phyloP scores from a whole-genome alignment of 1,139 yeast genomes.

The Yarrowia galli region DNA sequence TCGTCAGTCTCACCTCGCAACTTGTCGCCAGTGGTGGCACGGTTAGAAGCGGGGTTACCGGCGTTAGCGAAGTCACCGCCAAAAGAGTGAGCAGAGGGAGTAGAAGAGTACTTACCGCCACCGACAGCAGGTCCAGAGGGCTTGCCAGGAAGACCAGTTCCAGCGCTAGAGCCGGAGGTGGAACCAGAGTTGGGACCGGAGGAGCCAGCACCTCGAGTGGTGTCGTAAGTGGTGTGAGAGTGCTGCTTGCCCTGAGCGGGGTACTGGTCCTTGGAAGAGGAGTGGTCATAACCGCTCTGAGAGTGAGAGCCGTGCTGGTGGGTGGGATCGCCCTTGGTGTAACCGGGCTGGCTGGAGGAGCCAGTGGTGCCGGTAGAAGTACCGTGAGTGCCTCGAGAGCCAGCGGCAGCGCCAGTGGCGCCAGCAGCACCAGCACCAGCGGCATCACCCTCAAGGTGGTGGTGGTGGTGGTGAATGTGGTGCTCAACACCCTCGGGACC shows the following conservation, averaged over 20 bases:
- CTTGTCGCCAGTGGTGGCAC: conserved; percentile 24
- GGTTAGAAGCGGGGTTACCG: conserved; percentile 23
- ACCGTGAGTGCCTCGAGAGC: conserved; percentile 28
- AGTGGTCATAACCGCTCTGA: conserved; percentile 28
- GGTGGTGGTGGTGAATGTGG: conserved; percentile 39
- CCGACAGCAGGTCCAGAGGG: conserved; percentile 22
- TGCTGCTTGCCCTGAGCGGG: conserved; percentile 25
- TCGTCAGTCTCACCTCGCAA: conserved; percentile 24
- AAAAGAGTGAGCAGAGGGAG: conserved; percentile 16
- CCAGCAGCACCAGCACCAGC: conserved; percentile 34
- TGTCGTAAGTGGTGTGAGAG: conserved; percentile 19
- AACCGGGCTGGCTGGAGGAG: conserved; percentile 33
- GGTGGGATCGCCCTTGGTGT: conserved; percentile 17
- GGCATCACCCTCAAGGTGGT: conserved; percentile 38
- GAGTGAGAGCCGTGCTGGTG: conserved; percentile 32
- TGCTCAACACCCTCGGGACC: conserved; percentile 34
- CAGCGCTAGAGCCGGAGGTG: background rate
- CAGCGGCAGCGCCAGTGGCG: conserved; percentile 36
- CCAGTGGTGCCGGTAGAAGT: conserved; percentile 36
- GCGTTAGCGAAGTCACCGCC: conserved; percentile 25
- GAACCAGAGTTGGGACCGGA: background rate
- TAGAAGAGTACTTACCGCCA: conserved; percentile 17
- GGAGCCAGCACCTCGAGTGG: conserved; percentile 5
- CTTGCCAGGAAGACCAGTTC: no score
- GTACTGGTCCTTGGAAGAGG: conserved; percentile 17